Percentiles rank a stretch among this genome's conserved stretches.
phyloP scores from a whole-genome alignment of 2,329 filamentous ascomycete species.

The Ophiostoma ips region DNA sequence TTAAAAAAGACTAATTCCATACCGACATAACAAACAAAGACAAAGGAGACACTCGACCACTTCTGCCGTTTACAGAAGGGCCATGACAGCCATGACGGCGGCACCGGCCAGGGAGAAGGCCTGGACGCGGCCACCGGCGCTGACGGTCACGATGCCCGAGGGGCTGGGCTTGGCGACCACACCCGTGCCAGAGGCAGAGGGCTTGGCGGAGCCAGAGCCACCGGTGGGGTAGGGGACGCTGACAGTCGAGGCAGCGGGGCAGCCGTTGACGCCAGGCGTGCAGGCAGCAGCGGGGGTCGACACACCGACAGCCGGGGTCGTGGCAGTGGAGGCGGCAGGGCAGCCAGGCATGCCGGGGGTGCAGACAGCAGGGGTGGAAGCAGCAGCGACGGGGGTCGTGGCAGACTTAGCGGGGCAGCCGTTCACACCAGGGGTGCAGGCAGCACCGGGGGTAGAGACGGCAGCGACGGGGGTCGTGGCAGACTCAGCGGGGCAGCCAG shows the following conservation, averaged over 20 bases:
- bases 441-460: neutral
- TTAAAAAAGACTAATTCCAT: conserved; percentile 15
- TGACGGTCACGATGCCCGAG: conserved; percentile 21
- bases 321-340: too few species aligned
- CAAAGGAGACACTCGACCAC: neutral
- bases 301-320: too few species aligned
- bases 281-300: neutral
- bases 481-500: too few species aligned
- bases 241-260: neutral
- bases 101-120: conserved; percentile 28
- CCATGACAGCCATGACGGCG: conserved; percentile 29
- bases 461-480: neutral
- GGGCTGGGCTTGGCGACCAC: conserved; percentile 21
- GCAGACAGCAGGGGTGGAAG: neutral
- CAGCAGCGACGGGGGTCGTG: too few species aligned
- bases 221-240: neutral
- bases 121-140: conserved; percentile 25
- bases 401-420: neutral
- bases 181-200: conserved; percentile 12
- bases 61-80: conserved; percentile 29
- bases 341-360: too few species aligned
- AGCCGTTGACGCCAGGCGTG: neutral
- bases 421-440: neutral
- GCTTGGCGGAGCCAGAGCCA: neutral
- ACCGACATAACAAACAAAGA: neutral